Evolutionary conservation across 1,139 yeast genomes (phyloP).

Genomic region (Debaryomyces sp.): DNA sequence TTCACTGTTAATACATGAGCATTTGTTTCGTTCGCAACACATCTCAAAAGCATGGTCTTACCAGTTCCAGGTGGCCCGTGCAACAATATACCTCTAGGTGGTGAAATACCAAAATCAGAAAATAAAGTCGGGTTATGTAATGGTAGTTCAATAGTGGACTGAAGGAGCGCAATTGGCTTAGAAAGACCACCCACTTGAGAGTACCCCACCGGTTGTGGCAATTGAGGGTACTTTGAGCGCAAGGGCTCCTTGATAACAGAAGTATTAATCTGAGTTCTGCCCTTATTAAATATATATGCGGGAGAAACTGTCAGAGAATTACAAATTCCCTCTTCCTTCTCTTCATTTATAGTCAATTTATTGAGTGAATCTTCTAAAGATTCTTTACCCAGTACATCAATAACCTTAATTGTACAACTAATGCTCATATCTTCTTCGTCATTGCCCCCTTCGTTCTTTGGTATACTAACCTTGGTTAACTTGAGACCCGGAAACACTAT

Average conservation of each 20-base stretch:
- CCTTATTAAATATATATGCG: slow-evolving; percentile 45
- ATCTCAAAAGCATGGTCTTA: slow-evolving; percentile 82
- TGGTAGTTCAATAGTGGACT: slow-evolving; percentile 78
- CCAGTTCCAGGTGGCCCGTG: slow-evolving; percentile 99
- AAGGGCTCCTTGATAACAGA: slow-evolving; percentile 22
- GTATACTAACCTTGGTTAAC: slow-evolving; percentile 13
- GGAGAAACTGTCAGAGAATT: slow-evolving; percentile 40
- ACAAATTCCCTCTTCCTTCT: slow-evolving; percentile 13
- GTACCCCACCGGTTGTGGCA: slow-evolving; percentile 47
- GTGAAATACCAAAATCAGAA: slow-evolving; percentile 81
- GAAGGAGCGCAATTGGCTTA: slow-evolving; percentile 61
- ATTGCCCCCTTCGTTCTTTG: slow-evolving; percentile 9
- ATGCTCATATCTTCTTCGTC: slow-evolving; percentile 9
- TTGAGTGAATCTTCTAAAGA: slow-evolving; percentile 27
- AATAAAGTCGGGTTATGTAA: slow-evolving; percentile 76
- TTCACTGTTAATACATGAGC: slow-evolving; percentile 86
- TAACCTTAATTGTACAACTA: slow-evolving; percentile 16
- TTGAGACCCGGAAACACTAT: slow-evolving; percentile 58
- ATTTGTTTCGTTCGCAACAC: slow-evolving; percentile 69
- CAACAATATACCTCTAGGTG: slow-evolving; percentile 86
- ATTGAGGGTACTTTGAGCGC: slow-evolving; percentile 35
- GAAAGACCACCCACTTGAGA: slow-evolving; percentile 76
- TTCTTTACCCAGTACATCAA: slow-evolving; percentile 25
- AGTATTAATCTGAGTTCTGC: slow-evolving; percentile 31
- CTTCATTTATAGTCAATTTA: slow-evolving; percentile 24